Conservation (phyloP, 768 basidiomycete species). For the Boletus reticulatus region DNA sequence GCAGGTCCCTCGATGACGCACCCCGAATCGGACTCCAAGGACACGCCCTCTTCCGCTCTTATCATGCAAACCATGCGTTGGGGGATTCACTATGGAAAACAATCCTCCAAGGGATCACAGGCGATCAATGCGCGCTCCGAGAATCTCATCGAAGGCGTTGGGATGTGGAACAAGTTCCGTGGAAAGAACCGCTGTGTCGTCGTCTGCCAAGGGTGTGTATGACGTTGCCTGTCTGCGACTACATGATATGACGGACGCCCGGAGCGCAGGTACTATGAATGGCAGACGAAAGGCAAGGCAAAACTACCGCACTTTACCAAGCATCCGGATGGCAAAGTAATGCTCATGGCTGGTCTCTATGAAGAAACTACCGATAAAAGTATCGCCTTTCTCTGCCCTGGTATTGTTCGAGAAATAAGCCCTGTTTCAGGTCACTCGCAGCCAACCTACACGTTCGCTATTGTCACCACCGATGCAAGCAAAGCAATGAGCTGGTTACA, state of each 20-base stretch:
- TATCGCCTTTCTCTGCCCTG: conserved; percentile 16
- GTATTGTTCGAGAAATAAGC: neutral
- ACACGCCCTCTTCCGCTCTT: conserved; percentile 27
- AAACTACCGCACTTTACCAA: conserved; percentile 83
- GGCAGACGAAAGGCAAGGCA: conserved; percentile 80
- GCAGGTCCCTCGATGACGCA: neutral
- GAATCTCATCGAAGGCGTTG: conserved; percentile 67
- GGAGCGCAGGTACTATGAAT: conserved; percentile 80
- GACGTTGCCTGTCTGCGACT: too few species aligned
- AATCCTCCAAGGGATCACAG: conserved; percentile 51
- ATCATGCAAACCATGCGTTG: conserved; percentile 85
- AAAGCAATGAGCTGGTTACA: conserved; percentile 83
- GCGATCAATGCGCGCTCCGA: conserved; percentile 93
- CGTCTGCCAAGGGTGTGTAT: conserved; percentile 58
- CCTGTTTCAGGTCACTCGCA: conserved; percentile 44
- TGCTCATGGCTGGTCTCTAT: conserved; percentile 89
- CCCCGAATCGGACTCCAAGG: neutral
- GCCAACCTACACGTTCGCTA: conserved; percentile 78
- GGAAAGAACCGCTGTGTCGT: conserved; percentile 85
- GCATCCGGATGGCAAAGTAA: conserved; percentile 56
- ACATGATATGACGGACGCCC: neutral
- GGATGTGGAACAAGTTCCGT: conserved; percentile 85
- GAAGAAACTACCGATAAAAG: conserved; percentile 71
- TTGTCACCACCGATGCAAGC: conserved; percentile 80
- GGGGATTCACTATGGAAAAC: conserved; percentile 78